These are phyloP conservation scores for Boletus reticuloceps DNA, from an alignment of 768 basidiomycete species.

Conservation along the genomic window DNA sequence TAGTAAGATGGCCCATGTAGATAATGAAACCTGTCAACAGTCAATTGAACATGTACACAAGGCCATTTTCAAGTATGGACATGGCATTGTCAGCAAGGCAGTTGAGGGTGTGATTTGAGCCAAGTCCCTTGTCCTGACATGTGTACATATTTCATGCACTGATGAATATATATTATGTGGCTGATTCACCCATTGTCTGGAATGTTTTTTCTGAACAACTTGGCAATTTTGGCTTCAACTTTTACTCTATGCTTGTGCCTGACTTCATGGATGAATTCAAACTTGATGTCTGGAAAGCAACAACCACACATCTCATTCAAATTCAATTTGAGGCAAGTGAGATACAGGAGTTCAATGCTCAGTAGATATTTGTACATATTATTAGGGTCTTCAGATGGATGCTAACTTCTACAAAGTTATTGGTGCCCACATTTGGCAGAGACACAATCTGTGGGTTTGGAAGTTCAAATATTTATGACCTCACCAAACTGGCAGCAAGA, in stretches of 20 bases:
- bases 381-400: too few species aligned
- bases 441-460: neutral
- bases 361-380: neutral
- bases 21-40: neutral
- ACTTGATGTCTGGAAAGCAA: neutral
- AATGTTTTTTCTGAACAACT: slow-evolving; percentile 32
- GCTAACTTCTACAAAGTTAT: neutral
- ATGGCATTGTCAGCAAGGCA: neutral
- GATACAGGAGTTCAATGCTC: neutral
- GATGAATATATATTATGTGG: neutral
- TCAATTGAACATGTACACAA: neutral
- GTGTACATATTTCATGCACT: neutral
- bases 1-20: neutral
- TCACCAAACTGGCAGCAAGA: neutral
- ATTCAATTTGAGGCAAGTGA: neutral
- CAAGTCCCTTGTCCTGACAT: neutral
- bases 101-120: neutral
- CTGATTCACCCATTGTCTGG: slow-evolving; percentile 4
- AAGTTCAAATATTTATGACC: neutral
- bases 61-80: neutral
- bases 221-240: slow-evolving; percentile 20
- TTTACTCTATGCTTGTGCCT: slow-evolving; percentile 23
- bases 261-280: slow-evolving; percentile 18
- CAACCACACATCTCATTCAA: neutral
- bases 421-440: neutral